Conservation (phyloP, 1,139 yeast genomes). For the Scheffersomyces quercinus region DNA sequence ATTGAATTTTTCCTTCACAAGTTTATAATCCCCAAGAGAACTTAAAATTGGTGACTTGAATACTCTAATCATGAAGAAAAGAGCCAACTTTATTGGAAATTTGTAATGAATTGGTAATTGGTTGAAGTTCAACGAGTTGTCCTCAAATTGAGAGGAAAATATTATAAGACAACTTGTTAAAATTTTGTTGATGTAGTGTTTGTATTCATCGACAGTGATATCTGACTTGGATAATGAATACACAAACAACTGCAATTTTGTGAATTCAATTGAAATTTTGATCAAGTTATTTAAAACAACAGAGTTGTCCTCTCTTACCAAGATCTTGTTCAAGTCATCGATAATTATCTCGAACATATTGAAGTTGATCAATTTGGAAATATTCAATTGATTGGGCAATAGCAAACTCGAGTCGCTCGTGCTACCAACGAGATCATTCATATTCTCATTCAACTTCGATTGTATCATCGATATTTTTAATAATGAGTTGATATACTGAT, state of each 20-base stretch:
- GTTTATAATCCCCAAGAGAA: constrained; percentile 29
- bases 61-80: constrained; percentile 34
- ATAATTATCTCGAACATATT: constrained; percentile 48
- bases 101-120: constrained; percentile 45
- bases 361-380: constrained; percentile 36
- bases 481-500: constrained; percentile 41
- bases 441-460: constrained; percentile 42
- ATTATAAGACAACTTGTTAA: constrained; percentile 31
- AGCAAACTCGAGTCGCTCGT: constrained; percentile 10
- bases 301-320: constrained; percentile 13
- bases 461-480: constrained; percentile 44
- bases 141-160: constrained; percentile 23
- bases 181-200: constrained; percentile 28
- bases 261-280: constrained; percentile 37
- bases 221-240: constrained; percentile 37
- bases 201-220: constrained; percentile 31
- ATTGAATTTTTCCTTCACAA: constrained; percentile 31
- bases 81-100: constrained; percentile 39
- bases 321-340: constrained; percentile 26
- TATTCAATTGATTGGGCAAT: constrained; percentile 23
- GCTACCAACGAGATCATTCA: constrained; percentile 32
- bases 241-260: constrained; percentile 42
- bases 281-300: constrained; percentile 25
- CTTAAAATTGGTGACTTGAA: constrained; percentile 40
- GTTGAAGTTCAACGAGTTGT: constrained; percentile 21